A percentile compares a stretch with the other conserved stretches of the same genome.
phyloP scores from a whole-genome alignment of 1,139 yeast species.

The Blastobotrys illinoisensis region DNA sequence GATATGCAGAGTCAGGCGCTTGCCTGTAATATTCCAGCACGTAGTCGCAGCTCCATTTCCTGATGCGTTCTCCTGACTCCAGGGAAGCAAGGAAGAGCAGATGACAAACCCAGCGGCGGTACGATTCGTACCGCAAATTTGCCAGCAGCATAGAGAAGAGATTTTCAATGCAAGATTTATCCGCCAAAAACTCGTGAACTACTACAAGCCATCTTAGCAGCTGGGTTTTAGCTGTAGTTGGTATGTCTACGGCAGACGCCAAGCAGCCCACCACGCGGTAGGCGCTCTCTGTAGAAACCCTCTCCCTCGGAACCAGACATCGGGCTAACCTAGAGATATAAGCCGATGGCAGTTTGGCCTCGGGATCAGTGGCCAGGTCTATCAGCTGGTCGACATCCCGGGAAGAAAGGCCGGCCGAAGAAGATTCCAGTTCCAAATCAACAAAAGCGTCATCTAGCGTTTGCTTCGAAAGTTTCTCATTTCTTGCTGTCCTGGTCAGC shows the following conservation, averaged over 20 bases:
- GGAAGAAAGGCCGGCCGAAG: constrained; percentile 9
- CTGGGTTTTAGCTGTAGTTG: constrained; percentile 28
- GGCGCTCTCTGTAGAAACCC: constrained; percentile 26
- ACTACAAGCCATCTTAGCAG: constrained; percentile 40
- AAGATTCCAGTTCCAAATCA: constrained; percentile 6
- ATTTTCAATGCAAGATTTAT: constrained; percentile 22
- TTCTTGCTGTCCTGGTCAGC: neutral
- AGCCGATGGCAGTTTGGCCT: constrained; percentile 10
- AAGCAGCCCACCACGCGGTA: constrained; percentile 30
- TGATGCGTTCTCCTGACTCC: constrained; percentile 29
- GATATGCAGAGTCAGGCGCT: constrained; percentile 32
- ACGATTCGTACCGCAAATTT: constrained; percentile 41
- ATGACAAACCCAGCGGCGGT: constrained; percentile 42
- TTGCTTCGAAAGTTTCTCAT: neutral
- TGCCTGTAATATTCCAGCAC: constrained; percentile 33
- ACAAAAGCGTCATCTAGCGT: constrained; percentile 3
- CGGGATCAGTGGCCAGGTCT: constrained; percentile 9
- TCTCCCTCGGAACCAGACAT: constrained; percentile 32
- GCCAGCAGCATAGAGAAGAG: constrained; percentile 39
- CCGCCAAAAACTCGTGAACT: constrained; percentile 30
- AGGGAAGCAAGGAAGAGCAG: constrained; percentile 37
- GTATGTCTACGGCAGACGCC: constrained; percentile 21
- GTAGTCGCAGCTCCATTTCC: constrained; percentile 32
- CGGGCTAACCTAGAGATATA: constrained; percentile 23
- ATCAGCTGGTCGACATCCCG: constrained; percentile 10